These are phyloP conservation scores for Xylaria sp. DNA, from an alignment of 2,329 filamentous ascomycete species.

Conservation along the genomic window DNA sequence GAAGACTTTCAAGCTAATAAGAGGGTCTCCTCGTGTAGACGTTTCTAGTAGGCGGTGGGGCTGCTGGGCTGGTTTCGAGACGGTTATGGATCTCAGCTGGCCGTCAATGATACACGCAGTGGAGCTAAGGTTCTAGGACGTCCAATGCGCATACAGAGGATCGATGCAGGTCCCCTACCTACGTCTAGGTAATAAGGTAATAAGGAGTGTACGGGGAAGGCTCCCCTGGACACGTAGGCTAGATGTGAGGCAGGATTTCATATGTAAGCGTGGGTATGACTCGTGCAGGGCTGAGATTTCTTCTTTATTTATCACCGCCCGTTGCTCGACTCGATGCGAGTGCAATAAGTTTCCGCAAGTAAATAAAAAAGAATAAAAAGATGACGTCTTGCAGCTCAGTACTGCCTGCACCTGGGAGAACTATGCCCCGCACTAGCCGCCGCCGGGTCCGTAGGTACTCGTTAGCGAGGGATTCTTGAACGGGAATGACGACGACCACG, in stretches of 20 bases:
- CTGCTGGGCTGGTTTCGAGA: background rate
- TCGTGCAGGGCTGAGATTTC: too few relatives aligned
- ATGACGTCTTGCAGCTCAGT: slow-evolving; percentile 34
- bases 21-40: background rate
- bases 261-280: too few relatives aligned
- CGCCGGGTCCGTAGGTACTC: background rate
- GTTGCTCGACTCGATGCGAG: too few relatives aligned
- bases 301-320: background rate
- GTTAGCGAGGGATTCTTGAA: background rate
- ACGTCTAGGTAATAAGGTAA: background rate
- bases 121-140: slow-evolving; percentile 1
- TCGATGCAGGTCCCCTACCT: background rate
- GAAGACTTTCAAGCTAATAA: background rate
- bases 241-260: too few relatives aligned
- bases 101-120: background rate
- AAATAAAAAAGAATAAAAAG: slow-evolving; percentile 8
- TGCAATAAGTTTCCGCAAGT: background rate
- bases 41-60: background rate
- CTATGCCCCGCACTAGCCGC: background rate
- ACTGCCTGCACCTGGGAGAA: too few relatives aligned
- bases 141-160: background rate
- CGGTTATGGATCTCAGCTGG: slow-evolving; percentile 2
- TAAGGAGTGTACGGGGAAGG: too few relatives aligned
- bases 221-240: too few relatives aligned
- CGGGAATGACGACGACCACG: background rate